phyloP scores from a whole-genome alignment of 1,284 basidiomycete species.

The Apiotrichum laibachii region DNA sequence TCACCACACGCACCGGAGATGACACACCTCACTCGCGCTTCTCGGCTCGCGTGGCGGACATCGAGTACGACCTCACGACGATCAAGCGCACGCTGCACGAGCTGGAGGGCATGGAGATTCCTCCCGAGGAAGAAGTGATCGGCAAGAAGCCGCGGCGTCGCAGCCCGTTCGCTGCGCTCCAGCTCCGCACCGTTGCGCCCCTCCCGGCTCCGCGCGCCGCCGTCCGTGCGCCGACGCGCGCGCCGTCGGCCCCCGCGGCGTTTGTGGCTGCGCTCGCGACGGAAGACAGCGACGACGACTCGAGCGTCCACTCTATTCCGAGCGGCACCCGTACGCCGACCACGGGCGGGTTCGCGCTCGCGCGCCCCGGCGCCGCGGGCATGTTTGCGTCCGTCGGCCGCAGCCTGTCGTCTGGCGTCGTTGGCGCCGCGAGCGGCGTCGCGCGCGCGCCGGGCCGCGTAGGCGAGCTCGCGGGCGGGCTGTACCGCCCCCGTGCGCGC shows the following conservation, averaged over 20 bases:
- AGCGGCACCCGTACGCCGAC: neutral
- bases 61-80: slow-evolving; percentile 74
- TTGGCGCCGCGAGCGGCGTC: slow-evolving; percentile 31
- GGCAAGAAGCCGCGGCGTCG: slow-evolving; percentile 1
- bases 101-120: slow-evolving; percentile 36
- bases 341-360: neutral
- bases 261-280: slow-evolving; percentile 3
- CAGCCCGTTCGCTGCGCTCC: slow-evolving; percentile 22
- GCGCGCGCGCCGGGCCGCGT: slow-evolving; percentile 34
- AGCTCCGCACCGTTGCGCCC: slow-evolving; percentile 22
- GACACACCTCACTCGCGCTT: slow-evolving; percentile 56
- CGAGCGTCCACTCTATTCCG: neutral
- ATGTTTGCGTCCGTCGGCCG: slow-evolving; percentile 30
- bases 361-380: neutral
- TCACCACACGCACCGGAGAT: slow-evolving; percentile 53
- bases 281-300: slow-evolving; percentile 11
- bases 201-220: neutral
- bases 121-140: neutral
- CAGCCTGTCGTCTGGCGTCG: slow-evolving; percentile 34
- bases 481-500: slow-evolving; percentile 18
- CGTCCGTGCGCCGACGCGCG: neutral
- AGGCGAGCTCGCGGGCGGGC: slow-evolving; percentile 16
- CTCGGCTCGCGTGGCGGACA: slow-evolving; percentile 64
- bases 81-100: slow-evolving; percentile 45
- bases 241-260: neutral